Evolutionary conservation across 1,139 yeast genomes (phyloP).

Genomic region (Ogataea hybrid): DNA sequence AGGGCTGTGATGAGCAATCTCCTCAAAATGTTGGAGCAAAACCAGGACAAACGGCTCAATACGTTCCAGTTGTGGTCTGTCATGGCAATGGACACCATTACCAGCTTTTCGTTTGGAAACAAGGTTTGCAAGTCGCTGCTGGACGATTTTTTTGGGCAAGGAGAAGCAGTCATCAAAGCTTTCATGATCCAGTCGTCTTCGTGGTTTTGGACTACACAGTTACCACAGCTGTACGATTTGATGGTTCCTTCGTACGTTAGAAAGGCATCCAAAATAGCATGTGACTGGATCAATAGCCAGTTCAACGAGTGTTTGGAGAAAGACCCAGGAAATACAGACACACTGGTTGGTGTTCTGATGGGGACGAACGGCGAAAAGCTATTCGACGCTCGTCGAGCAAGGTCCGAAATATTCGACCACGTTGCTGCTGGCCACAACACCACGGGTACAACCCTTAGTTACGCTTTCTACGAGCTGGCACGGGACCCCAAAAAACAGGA

Average conservation of each 20-base stretch:
- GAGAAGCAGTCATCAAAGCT: constrained; percentile 42
- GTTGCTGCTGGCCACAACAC: constrained; percentile 76
- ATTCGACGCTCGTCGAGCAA: constrained; percentile 30
- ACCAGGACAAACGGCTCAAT: constrained; percentile 39
- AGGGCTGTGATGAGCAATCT: constrained; percentile 31
- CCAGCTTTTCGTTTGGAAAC: constrained; percentile 59
- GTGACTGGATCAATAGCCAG: constrained; percentile 50
- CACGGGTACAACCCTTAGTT: constrained; percentile 65
- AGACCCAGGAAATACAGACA: constrained; percentile 30
- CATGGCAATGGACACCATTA: constrained; percentile 72
- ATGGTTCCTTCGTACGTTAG: constrained; percentile 45
- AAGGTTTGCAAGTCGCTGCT: constrained; percentile 35
- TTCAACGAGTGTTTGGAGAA: constrained; percentile 36
- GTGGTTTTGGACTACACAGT: constrained; percentile 67
- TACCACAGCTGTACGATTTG: constrained; percentile 53
- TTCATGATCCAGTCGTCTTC: constrained; percentile 59
- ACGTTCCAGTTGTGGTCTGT: constrained; percentile 62
- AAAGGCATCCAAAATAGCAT: constrained; percentile 41
- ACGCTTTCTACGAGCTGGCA: constrained; percentile 58
- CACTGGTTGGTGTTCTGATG: constrained; percentile 27
- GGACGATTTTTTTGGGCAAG: constrained; percentile 30
- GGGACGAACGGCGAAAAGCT: constrained; percentile 11
- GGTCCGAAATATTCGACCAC: constrained; percentile 50
- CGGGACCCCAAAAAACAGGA: constrained; percentile 44
- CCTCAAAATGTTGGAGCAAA: constrained; percentile 24